Conservation (phyloP, 495 filamentous ascomycete genomes). For the Sordaria brevicollis region DNA sequence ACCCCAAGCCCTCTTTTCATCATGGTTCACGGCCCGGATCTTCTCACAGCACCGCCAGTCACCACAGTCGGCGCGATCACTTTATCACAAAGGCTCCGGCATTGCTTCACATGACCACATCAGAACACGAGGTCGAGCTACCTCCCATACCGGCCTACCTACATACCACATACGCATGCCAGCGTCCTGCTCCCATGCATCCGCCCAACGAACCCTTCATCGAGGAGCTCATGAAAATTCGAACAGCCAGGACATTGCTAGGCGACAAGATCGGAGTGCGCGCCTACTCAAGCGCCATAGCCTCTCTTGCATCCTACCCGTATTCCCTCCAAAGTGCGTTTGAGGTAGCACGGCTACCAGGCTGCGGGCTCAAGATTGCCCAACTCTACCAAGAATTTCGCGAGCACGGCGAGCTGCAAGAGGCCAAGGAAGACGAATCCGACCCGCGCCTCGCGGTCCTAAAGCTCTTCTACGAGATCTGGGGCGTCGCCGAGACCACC, state of each 20-base stretch:
- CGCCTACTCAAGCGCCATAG: constrained; percentile 85
- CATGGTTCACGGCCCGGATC: constrained; percentile 6
- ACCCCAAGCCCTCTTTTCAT: constrained; percentile 5
- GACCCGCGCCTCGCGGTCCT: constrained; percentile 56
- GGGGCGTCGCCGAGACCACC: constrained; percentile 79
- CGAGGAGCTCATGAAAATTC: constrained; percentile 61
- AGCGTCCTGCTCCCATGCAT: constrained; percentile 61
- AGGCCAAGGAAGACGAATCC: constrained; percentile 51
- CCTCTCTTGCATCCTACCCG: constrained; percentile 75
- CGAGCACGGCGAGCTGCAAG: constrained; percentile 43
- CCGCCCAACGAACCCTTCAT: constrained; percentile 74
- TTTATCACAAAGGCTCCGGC: constrained; percentile 7
- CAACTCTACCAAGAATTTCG: constrained; percentile 70
- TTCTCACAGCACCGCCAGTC: constrained; percentile 2
- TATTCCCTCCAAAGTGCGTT: constrained; percentile 25
- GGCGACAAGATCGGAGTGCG: constrained; percentile 70
- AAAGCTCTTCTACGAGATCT: constrained; percentile 66
- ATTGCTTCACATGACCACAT: constrained; percentile 51
- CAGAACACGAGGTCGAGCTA: constrained; percentile 52
- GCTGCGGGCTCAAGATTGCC: constrained; percentile 74
- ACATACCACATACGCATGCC: constrained; percentile 64
- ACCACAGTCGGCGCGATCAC: constrained; percentile 1
- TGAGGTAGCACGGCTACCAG: constrained; percentile 65
- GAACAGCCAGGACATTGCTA: constrained; percentile 54
- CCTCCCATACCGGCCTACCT: constrained; percentile 64